phyloP scores from a whole-genome alignment of 805 yeast species.

The Saccharomycopsis sp. region DNA sequence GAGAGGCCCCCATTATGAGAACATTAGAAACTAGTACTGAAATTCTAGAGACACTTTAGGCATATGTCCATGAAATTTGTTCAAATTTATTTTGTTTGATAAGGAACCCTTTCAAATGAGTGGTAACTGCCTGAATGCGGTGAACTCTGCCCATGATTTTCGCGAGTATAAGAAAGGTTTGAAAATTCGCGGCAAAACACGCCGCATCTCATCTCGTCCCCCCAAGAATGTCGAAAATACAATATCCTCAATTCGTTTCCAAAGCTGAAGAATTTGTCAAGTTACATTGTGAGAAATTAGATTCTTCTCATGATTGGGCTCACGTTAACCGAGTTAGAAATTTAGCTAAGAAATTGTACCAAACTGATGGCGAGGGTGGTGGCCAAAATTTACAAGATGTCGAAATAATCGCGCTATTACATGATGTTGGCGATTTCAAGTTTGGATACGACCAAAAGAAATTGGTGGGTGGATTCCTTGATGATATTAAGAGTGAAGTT shows the following conservation, averaged over 20 bases:
- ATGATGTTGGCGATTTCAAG: conserved; percentile 19
- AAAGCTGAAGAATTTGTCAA: conserved; percentile 5
- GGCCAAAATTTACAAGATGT: conserved; percentile 5
- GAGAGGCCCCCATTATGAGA: no score
- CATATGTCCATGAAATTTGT: no score
- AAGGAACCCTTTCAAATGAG: no score
- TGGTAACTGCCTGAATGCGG: no score
- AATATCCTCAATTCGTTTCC: not conserved
- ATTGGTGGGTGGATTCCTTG: conserved; percentile 3
- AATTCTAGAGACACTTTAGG: no score
- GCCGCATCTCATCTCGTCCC: no score
- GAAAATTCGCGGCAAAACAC: no score
- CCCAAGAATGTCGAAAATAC: no score
- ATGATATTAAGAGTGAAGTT: conserved; percentile 1
- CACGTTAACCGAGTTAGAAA: conserved; percentile 17
- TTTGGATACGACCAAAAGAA: conserved; percentile 16
- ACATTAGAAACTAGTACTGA: no score
- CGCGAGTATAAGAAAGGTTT: no score
- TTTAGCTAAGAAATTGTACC: conserved; percentile 5
- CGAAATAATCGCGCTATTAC: conserved; percentile 13
- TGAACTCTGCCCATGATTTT: no score
- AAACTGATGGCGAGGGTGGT: not conserved
- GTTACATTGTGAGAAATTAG: conserved; percentile 13
- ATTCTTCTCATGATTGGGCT: conserved; percentile 19
- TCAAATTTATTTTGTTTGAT: no score